Conservation (phyloP, 202 grass and related monocot species). For the Brachypodium distachyon region DNA sequence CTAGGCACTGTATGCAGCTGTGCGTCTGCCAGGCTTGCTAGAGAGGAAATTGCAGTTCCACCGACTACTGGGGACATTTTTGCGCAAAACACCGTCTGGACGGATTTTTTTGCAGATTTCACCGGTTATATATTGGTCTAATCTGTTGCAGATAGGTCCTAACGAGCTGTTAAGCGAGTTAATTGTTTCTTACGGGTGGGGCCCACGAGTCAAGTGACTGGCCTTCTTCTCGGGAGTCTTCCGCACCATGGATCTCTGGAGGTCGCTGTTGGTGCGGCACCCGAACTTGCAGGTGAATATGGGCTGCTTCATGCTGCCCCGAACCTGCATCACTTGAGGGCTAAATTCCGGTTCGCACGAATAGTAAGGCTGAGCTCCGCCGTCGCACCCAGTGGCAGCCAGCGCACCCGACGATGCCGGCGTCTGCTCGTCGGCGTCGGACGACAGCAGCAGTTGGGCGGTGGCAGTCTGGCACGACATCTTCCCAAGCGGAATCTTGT, state of each 20-base stretch:
- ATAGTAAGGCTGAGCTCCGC: constrained; percentile 70
- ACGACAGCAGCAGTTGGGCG: constrained; percentile 38
- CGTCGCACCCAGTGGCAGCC: constrained; percentile 46
- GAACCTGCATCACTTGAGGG: constrained; percentile 86
- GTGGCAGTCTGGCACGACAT: constrained; percentile 41
- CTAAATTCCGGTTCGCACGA: constrained; percentile 90
- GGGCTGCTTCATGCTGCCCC: constrained; percentile 69
- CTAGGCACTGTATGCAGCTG: too few species aligned
- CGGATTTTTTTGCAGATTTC: too few species aligned
- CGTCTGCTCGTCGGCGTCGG: constrained; percentile 6
- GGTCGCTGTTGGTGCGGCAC: constrained; percentile 70
- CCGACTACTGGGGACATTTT: too few species aligned
- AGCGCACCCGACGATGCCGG: constrained; percentile 21
- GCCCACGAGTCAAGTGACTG: too few species aligned
- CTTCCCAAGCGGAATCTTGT: constrained; percentile 83
- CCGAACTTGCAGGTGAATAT: constrained; percentile 99
- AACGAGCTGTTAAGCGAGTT: too few species aligned
- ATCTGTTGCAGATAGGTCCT: too few species aligned
- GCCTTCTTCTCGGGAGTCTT: too few species aligned
- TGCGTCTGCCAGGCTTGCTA: too few species aligned
- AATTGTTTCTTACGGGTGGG: too few species aligned
- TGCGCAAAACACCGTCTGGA: too few species aligned
- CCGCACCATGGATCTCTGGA: constrained; percentile 48
- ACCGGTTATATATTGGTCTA: too few species aligned
- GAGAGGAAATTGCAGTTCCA: too few species aligned